These are phyloP conservation scores for Phlegmacium glaucopus DNA, from an alignment of 768 basidiomycete species.

Conservation along the genomic window DNA sequence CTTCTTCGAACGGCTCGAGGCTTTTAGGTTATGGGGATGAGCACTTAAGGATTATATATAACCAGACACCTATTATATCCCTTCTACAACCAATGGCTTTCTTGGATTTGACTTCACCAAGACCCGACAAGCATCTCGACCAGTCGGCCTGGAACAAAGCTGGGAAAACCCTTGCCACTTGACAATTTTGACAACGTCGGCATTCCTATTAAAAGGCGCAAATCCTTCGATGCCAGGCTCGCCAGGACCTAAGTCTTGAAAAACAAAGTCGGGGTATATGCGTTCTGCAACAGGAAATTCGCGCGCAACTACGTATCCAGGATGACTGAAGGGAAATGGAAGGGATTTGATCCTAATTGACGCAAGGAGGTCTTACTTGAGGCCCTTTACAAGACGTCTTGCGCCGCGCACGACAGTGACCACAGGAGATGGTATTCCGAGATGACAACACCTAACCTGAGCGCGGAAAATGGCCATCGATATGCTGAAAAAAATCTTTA, in stretches of 20 bases:
- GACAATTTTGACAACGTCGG: not conserved
- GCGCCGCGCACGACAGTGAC: conserved; percentile 7
- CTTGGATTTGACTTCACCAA: not conserved
- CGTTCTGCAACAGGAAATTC: conserved; percentile 4
- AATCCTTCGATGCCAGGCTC: not conserved
- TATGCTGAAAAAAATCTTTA: conserved; percentile 1
- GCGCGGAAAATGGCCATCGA: conserved; percentile 3
- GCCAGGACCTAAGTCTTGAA: not conserved
- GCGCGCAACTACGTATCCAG: not conserved
- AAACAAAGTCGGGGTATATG: not conserved
- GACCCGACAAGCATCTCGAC: conserved; percentile 8
- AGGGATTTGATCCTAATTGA: not conserved
- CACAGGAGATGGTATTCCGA: conserved; percentile 18
- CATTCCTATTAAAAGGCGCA: not conserved
- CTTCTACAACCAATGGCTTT: not conserved
- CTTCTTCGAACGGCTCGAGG: no score
- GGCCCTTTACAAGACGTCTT: conserved; percentile 12
- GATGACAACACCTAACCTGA: conserved; percentile 11
- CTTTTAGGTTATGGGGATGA: no score
- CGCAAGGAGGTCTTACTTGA: conserved; percentile 9
- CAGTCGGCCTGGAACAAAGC: conserved; percentile 11
- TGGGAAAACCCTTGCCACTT: conserved; percentile 8
- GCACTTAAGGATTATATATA: no score
- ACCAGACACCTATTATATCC: no score
- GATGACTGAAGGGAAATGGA: conserved; percentile 1